These are phyloP conservation scores for Setaria italica DNA, from an alignment of 202 grass and related monocot species.

Conservation along the genomic window DNA sequence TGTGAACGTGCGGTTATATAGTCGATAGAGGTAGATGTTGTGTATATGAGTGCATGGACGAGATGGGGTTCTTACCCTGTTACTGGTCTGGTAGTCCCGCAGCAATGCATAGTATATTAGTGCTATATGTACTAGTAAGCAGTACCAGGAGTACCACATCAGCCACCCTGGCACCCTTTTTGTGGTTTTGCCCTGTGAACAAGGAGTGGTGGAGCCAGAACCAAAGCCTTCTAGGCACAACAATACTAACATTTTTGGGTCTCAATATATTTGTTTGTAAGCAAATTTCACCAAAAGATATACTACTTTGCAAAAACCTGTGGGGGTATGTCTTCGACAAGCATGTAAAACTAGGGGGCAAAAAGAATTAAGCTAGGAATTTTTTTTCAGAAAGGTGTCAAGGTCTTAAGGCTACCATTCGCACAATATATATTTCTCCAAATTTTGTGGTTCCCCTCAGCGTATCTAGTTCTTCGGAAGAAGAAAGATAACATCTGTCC, in stretches of 20 bases:
- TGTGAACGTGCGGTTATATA: neutral
- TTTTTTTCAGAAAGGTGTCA: neutral
- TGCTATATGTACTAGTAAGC: conserved; percentile 1
- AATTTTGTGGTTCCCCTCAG: neutral
- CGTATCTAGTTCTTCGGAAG: conserved; percentile 9
- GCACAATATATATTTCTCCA: neutral
- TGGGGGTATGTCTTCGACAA: neutral
- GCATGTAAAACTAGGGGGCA: neutral
- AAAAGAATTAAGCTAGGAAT: neutral
- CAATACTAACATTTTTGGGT: neutral
- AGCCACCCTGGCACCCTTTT: neutral
- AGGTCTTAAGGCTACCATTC: neutral
- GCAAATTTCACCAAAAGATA: neutral
- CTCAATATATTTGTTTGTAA: neutral
- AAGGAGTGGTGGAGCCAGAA: conserved; percentile 27
- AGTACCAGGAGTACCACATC: neutral
- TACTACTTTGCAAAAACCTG: conserved; percentile 13
- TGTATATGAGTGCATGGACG: neutral
- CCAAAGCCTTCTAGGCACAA: neutral
- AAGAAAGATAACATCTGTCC: neutral
- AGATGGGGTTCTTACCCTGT: conserved; percentile 28
- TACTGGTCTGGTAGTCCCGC: neutral
- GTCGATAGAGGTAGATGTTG: conserved; percentile 1
- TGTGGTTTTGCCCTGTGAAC: conserved; percentile 14
- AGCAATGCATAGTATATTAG: neutral